A percentile compares a stretch with the other conserved stretches of the same genome.
Conservation (phyloP, 1,284 basidiomycete species). For the Ustilago vetiveriae region DNA sequence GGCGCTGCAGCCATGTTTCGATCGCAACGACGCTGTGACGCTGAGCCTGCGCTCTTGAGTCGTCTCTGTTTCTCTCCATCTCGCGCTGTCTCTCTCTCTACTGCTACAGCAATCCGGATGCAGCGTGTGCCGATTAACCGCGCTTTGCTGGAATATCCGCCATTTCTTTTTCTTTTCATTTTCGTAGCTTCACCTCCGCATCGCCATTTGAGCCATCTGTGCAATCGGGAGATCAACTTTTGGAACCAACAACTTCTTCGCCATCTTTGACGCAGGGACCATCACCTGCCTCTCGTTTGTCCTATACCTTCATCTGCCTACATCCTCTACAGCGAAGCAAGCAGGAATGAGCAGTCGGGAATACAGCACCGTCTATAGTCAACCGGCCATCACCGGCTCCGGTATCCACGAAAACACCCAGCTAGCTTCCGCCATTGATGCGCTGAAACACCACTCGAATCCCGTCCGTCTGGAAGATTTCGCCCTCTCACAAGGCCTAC, state of each 20-base stretch:
- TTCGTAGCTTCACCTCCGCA: background rate
- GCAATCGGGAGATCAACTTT: slow-evolving; percentile 9
- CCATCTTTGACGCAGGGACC: background rate
- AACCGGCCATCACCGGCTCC: slow-evolving; percentile 82
- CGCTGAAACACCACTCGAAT: slow-evolving; percentile 77
- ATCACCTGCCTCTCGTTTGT: too few species aligned
- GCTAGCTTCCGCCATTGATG: slow-evolving; percentile 82
- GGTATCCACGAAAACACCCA: slow-evolving; percentile 85
- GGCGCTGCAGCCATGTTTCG: background rate
- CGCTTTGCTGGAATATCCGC: too few species aligned
- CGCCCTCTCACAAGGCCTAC: slow-evolving; percentile 79
- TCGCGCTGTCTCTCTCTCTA: slow-evolving; percentile 1
- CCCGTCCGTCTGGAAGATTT: slow-evolving; percentile 86
- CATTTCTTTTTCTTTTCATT: too few species aligned
- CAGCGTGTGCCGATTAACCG: slow-evolving; percentile 12
- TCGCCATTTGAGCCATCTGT: background rate
- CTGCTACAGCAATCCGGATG: slow-evolving; percentile 10
- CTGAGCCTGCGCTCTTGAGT: too few species aligned
- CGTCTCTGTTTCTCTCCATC: too few species aligned
- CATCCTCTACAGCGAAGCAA: too few species aligned
- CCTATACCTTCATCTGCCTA: too few species aligned
- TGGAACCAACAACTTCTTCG: background rate
- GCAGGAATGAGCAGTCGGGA: slow-evolving; percentile 39
- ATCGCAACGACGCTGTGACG: background rate
- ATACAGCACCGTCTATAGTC: slow-evolving; percentile 74